Evolutionary conservation across 148 eudicot species (phyloP), one percentile per base, ranked within the genome.

Genomic region (Vaccinium macrocarpon): DNA sequence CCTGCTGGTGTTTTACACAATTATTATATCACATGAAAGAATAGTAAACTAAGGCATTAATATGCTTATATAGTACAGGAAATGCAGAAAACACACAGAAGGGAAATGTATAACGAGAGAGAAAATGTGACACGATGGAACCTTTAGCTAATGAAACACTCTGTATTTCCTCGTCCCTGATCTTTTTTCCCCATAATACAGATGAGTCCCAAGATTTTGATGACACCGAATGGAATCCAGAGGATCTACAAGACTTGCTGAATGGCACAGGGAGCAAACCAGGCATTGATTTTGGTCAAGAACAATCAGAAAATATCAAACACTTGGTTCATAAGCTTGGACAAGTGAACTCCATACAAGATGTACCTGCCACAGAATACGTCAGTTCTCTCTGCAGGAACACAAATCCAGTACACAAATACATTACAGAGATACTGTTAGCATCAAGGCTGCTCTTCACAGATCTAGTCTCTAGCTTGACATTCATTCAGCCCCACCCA

Each of bases 391-490:
- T 78, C 78, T 23, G 78, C 13, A 84, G 83, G 71, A 83, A 84
- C 86, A 71, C 71, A 62, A 87, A 85, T 84, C 84, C 87, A 38
- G 90, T 86, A 72, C 90, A 86, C 81, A 87, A 77, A 81, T 92
- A 93, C 80, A 86, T 93, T 61, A 83, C 84, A 16, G 91, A 92
- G 80, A 87, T 95, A 76, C 70, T 95, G 64, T 83, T 83, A 83
- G 88, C 90, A 80, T 89, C 93, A 5, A 92, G 93, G 68, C 81
- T 92, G 56, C 86, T 91, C 35, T 85, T 91, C 51, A 90, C 83
- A 81, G 88, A 91, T 77, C 79, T 83, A 46, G 86, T 86, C 66
- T 68, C 74, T 82, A 84, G 83, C 82, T 81, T 81, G 62, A 79
- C 70, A 73, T 55, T 82, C 64, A 78, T 81, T 57, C 88, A 83